Evolutionary conservation across 2,329 filamentous ascomycete species (phyloP).

Genomic region (Paradendryphiella salina): DNA sequence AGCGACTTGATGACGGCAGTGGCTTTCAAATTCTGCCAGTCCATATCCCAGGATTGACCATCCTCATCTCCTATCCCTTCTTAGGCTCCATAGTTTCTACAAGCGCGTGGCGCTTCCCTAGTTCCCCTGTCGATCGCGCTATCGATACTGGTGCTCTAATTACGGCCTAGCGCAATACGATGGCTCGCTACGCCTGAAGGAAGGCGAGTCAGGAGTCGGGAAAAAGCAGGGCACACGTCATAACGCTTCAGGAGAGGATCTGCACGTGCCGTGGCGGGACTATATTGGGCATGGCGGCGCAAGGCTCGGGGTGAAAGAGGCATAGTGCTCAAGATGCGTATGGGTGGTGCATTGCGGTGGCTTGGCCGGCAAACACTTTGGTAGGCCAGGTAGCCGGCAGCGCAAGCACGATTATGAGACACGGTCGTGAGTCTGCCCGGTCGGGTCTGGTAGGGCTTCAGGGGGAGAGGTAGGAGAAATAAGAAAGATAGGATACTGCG

Average conservation of each 20-base stretch:
- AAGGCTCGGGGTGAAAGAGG: neutral
- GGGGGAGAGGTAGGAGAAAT: neutral
- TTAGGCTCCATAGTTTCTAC: slow-evolving; percentile 4
- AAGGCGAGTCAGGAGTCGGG: neutral
- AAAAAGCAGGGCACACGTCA: slow-evolving; percentile 2
- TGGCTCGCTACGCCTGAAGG: neutral
- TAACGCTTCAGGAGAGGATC: neutral
- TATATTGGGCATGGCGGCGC: slow-evolving; percentile 1
- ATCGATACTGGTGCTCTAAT: slow-evolving; percentile 11
- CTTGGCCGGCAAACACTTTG: slow-evolving; percentile 7
- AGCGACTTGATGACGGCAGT: slow-evolving; percentile 1
- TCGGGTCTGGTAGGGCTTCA: neutral
- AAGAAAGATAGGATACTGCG: neutral
- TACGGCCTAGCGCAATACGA: neutral
- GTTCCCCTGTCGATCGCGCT: slow-evolving; percentile 30
- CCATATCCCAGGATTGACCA: slow-evolving; percentile 6
- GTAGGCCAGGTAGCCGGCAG: neutral
- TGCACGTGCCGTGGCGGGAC: neutral
- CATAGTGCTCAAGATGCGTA: neutral
- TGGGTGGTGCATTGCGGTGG: slow-evolving; percentile 5
- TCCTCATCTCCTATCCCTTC: slow-evolving; percentile 11
- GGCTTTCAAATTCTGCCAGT: neutral
- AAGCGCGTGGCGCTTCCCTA: slow-evolving; percentile 3
- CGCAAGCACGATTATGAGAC: neutral
- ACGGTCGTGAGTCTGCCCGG: neutral